Conservation (phyloP, 257 asterid genomes). For the Forsythia viridissima region DNA sequence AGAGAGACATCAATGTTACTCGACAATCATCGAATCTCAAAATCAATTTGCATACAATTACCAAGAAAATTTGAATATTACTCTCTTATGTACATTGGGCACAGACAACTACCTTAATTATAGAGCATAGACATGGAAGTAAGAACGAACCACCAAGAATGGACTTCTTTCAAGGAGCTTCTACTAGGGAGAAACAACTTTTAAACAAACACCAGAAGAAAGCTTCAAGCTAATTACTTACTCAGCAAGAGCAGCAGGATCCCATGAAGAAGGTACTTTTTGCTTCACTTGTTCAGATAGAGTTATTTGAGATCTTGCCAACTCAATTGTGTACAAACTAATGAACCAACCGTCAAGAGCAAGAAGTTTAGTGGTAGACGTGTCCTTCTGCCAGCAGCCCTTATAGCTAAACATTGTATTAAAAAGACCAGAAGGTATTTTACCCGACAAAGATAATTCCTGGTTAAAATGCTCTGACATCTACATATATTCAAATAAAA, state of each 20-base stretch:
- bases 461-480: conserved; percentile 87
- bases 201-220: conserved; percentile 4
- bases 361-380: conserved; percentile 70
- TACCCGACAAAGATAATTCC: conserved; percentile 75
- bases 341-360: conserved; percentile 95
- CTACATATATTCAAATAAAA: conserved; percentile 34
- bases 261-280: conserved; percentile 85
- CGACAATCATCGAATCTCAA: neutral
- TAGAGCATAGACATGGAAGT: neutral
- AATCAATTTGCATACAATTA: neutral
- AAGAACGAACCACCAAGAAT: neutral
- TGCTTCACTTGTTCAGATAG: conserved; percentile 67
- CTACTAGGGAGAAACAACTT: neutral
- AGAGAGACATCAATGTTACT: neutral
- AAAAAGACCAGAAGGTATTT: conserved; percentile 86
- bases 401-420: conserved; percentile 83
- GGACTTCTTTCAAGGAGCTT: neutral
- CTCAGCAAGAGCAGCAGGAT: conserved; percentile 89
- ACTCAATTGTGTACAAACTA: conserved; percentile 75
- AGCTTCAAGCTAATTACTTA: conserved; percentile 44
- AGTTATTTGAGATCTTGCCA: conserved; percentile 64
- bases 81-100: neutral
- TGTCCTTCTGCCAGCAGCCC: conserved; percentile 94
- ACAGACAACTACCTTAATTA: neutral
- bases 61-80: neutral